Evolutionary conservation across 768 basidiomycete species (phyloP), one percentile per base, ranked within the genome.

Genomic region (Hortiboletus flavorubellus): DNA sequence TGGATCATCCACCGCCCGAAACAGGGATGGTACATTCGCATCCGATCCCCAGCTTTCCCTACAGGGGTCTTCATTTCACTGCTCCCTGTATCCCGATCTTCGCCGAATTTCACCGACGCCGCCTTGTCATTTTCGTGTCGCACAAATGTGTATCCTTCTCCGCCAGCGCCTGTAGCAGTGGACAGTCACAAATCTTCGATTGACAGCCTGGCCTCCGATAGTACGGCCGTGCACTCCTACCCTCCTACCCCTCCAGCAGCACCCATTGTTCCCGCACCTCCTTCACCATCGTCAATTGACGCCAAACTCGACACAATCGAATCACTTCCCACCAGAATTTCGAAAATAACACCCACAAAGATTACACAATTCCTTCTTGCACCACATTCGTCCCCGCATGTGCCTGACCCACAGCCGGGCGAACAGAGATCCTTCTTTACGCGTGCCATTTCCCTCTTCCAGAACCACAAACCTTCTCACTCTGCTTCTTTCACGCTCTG

Each of bases 11-110:
- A 91, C 66, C 81, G 84, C 6, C 91, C 91, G 1, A 82, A 84
- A 54, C 82, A 86, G 30, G 91, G 91, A 43, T 93, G 91, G 91
- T 93, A 92, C 69, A 83, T 93, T 55, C 86, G 86, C 40, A 73
- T 93, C 26, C 81, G 87, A 35, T 74, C 87, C 2, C 90, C 91
- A 0, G 62, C 76, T 5, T 91, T 91, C 59, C 86, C 88, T 1
- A 84, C 81, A 12, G 73, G 80, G 4, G 75, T 78, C 11, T 83
- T 76, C 57, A 85, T 86, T 30, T 77, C 82, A 1, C 64, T 86
- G 8, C 71, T 75, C 23, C 82, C 84, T 9, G 72, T 85, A 0
- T 70, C 80, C 4, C 72, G 70, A 26, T 68, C 70, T 29, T 78
- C 80, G 0, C 76, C 76, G 1, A 72, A 79, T 55, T 78, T 81